phyloP scores from a whole-genome alignment of 2,329 filamentous ascomycete genomes.

The Curvularia hawaiiensis region DNA sequence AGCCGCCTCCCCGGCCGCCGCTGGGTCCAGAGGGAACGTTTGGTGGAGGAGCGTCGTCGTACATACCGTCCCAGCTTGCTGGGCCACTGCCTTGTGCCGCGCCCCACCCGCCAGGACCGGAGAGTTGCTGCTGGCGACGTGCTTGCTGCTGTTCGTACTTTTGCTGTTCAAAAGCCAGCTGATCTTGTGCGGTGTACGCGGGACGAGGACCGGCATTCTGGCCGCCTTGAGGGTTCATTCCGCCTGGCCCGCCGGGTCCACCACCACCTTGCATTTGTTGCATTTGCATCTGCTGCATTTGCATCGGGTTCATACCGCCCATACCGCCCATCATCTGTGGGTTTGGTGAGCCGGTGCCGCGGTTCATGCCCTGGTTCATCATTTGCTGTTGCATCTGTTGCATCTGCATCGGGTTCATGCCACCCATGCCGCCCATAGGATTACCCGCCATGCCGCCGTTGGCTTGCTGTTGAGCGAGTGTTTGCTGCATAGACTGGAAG shows the following conservation, averaged over 20 bases:
- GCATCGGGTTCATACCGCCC: constrained; percentile 70
- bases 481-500: constrained; percentile 92
- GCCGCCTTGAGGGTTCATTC: constrained; percentile 27
- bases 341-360: constrained; percentile 38
- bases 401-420: constrained; percentile 64
- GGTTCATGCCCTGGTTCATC: constrained; percentile 37
- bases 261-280: constrained; percentile 53
- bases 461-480: constrained; percentile 67
- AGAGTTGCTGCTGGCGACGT: constrained; percentile 56
- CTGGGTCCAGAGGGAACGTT: constrained; percentile 63
- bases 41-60: constrained; percentile 90
- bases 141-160: constrained; percentile 75
- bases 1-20: constrained; percentile 42
- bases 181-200: constrained; percentile 71
- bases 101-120: constrained; percentile 50
- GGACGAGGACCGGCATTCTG: constrained; percentile 46
- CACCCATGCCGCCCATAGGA: constrained; percentile 56
- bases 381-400: constrained; percentile 50
- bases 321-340: constrained; percentile 51
- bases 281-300: constrained; percentile 66
- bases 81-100: constrained; percentile 65
- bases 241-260: constrained; percentile 31
- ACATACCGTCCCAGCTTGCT: constrained; percentile 98
- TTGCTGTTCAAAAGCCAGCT: constrained; percentile 76
- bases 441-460: constrained; percentile 40